phyloP scores from a whole-genome alignment of 2,329 filamentous ascomycete genomes.

The Colletotrichum tamarilloi region DNA sequence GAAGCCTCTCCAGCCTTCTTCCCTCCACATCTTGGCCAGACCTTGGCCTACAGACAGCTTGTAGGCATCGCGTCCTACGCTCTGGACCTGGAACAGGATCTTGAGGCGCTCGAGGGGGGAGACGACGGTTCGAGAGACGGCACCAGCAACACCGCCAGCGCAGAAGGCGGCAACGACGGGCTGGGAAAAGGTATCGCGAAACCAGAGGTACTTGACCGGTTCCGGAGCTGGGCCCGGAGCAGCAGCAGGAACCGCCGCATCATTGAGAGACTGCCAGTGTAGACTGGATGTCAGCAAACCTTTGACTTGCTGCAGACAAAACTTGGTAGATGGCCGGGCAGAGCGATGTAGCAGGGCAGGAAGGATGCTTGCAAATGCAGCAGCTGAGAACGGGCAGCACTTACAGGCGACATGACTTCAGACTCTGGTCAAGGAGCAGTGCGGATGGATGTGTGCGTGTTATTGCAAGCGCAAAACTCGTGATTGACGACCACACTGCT shows the following conservation, averaged over 20 bases:
- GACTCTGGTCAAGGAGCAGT: slow-evolving; percentile 31
- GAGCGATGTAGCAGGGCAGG: neutral
- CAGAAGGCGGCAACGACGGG: slow-evolving; percentile 93
- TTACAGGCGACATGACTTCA: slow-evolving; percentile 35
- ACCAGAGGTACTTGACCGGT: slow-evolving; percentile 38
- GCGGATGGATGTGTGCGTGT: neutral
- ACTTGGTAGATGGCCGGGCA: neutral
- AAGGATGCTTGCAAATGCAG: too few relatives aligned
- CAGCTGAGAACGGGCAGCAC: neutral
- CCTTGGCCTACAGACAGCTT: slow-evolving; percentile 91
- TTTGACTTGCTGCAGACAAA: neutral
- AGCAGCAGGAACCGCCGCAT: slow-evolving; percentile 18
- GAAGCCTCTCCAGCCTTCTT: slow-evolving; percentile 97
- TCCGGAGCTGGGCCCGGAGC: neutral
- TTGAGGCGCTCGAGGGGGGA: slow-evolving; percentile 96
- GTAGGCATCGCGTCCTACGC: slow-evolving; percentile 89
- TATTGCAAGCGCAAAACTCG: slow-evolving; percentile 14
- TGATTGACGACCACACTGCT: slow-evolving; percentile 27
- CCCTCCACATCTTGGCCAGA: slow-evolving; percentile 92
- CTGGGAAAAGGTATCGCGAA: slow-evolving; percentile 73
- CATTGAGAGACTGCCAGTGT: slow-evolving; percentile 8
- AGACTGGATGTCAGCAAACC: neutral
- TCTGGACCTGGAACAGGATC: slow-evolving; percentile 98
- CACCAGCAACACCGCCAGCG: slow-evolving; percentile 92
- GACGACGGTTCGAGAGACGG: slow-evolving; percentile 97